Evolutionary conservation across 257 asterid species (phyloP).

Genomic region (Asclepias syriaca): DNA sequence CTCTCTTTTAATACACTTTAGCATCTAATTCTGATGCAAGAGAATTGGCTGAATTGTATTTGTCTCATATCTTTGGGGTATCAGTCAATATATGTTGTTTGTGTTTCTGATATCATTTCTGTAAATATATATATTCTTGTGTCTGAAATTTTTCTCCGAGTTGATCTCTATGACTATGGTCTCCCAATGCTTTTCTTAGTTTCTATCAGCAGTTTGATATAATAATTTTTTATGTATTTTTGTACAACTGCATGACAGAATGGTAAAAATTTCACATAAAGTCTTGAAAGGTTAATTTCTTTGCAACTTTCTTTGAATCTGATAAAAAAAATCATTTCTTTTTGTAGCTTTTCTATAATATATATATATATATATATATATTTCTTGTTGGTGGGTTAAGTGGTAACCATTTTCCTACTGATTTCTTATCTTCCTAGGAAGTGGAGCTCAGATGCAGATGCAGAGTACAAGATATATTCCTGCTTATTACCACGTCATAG

Average conservation of each 20-base stretch:
- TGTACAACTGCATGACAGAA: not conserved
- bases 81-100: not conserved
- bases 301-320: not conserved
- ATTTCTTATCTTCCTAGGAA: slow-evolving; percentile 15
- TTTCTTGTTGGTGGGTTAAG: not conserved
- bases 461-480: slow-evolving; percentile 42
- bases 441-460: slow-evolving; percentile 50
- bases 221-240: not conserved
- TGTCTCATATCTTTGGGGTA: not conserved
- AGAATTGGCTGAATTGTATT: not conserved
- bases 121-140: not conserved
- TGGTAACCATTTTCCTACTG: not conserved
- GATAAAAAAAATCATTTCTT: not conserved
- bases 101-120: not conserved
- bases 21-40: not conserved
- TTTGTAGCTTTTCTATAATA: not conserved
- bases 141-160: not conserved
- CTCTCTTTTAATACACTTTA: not conserved
- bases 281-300: not conserved
- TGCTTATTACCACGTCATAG: slow-evolving; percentile 30
- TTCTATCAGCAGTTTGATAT: not conserved
- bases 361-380: not conserved
- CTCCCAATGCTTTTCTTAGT: not conserved
- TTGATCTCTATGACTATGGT: not conserved
- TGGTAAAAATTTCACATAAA: not conserved